Evolutionary conservation across 2,329 filamentous ascomycete genomes (phyloP).

Genomic region (Colletotrichum sp.): DNA sequence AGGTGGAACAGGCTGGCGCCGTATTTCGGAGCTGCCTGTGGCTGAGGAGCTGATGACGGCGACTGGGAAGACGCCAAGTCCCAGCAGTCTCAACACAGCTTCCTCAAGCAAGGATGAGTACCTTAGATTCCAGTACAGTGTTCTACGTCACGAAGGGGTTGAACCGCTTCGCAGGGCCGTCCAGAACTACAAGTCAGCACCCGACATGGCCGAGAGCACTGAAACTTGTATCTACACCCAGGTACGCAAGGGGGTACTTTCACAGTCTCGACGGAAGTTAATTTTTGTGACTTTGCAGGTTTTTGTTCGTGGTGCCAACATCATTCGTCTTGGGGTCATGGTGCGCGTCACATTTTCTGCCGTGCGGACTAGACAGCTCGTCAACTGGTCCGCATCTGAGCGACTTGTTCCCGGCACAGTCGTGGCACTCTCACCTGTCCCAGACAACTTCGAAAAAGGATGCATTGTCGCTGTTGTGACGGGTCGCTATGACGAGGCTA

Average conservation of each 20-base stretch:
- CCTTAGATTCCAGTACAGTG: slow-evolving; percentile 73
- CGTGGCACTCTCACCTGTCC: slow-evolving; percentile 54
- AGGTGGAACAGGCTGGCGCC: neutral
- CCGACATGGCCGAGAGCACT: slow-evolving; percentile 61
- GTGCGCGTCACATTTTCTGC: slow-evolving; percentile 75
- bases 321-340: slow-evolving; percentile 60
- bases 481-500: slow-evolving; percentile 40
- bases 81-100: slow-evolving; percentile 60
- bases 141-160: slow-evolving; percentile 77
- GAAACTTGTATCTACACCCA: slow-evolving; percentile 72
- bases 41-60: slow-evolving; percentile 54
- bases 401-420: slow-evolving; percentile 59
- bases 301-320: neutral
- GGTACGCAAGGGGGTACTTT: slow-evolving; percentile 44
- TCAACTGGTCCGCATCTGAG: slow-evolving; percentile 66
- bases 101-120: slow-evolving; percentile 71
- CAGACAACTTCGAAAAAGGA: slow-evolving; percentile 67
- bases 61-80: slow-evolving; percentile 37
- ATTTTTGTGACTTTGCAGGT: neutral
- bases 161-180: slow-evolving; percentile 74
- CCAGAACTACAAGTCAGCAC: slow-evolving; percentile 54
- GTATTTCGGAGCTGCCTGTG: slow-evolving; percentile 59
- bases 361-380: slow-evolving; percentile 65
- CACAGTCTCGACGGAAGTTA: neutral
- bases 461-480: slow-evolving; percentile 78